Conservation (phyloP, 1,284 basidiomycete genomes). For the Earliella scabrosa region DNA sequence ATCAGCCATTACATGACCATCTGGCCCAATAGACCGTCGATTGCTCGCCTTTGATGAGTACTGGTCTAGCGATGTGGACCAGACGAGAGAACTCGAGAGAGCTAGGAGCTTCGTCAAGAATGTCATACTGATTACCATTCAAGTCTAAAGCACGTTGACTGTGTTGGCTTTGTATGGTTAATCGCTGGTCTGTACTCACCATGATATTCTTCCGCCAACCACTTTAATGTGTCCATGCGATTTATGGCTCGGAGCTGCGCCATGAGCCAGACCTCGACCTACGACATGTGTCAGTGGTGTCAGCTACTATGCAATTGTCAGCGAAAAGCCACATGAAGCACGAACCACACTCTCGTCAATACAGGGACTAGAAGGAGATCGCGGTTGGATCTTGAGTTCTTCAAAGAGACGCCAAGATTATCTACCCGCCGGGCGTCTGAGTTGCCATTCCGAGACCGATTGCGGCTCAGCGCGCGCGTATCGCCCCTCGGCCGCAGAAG, state of each 20-base stretch:
- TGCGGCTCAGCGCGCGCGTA: conserved; percentile 18
- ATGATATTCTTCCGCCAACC: conserved; percentile 59
- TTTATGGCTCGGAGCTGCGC: too few species aligned
- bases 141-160: conserved; percentile 47
- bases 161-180: not conserved
- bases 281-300: too few species aligned
- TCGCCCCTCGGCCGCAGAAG: conserved; percentile 12
- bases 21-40: too few species aligned
- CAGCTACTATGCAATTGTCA: too few species aligned
- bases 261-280: too few species aligned
- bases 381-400: conserved; percentile 1
- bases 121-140: conserved; percentile 63
- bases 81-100: conserved; percentile 76
- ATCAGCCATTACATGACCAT: not conserved
- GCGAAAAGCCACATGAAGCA: too few species aligned
- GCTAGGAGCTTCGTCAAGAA: conserved; percentile 62
- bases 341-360: too few species aligned
- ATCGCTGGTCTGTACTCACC: conserved; percentile 39
- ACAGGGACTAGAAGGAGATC: not conserved
- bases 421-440: conserved; percentile 6
- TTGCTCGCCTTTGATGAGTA: conserved; percentile 68
- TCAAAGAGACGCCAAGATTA: conserved; percentile 17
- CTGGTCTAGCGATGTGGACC: conserved; percentile 77
- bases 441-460: conserved; percentile 9
- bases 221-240: conserved; percentile 31